Base-by-base conservation (phyloP, 1,139 yeast genomes). In the Citeromyces hawaiiensis region DNA sequence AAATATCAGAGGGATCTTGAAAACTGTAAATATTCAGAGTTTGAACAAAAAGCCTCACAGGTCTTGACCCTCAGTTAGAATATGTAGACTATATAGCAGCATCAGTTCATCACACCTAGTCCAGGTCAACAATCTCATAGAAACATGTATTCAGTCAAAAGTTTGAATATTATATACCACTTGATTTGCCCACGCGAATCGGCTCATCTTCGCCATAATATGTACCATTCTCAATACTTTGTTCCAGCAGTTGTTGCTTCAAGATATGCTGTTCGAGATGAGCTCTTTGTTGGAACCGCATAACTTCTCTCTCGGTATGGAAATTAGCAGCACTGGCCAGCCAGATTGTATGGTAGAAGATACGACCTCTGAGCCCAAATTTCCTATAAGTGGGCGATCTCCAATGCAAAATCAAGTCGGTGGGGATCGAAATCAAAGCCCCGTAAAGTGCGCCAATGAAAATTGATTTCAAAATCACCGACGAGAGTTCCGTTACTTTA, bases 281-380 rank as follows among this genome's bases (percentile, higher is more conserved):
- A 21, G 55, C 48, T 6, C 39, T 36, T 16, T 49, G 47, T 42
- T 57, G 61, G 41, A 55, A 57, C 27, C 39, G 47, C 43, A 56
- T 48, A 21, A 57, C 60, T 37, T 54, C 52, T 18, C 49, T 44
- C 44, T 58, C 61, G 1, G 62, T 50, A 17, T 50, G 47, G 39
- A 56, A 58, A 2, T 58, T 53, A 4, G 60, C 61, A 29, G 53
- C 53, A 3, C 57, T 48, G 2, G 60, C 56, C n/a, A 56, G 46
- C 54, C 57, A 52, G 11, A 57, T 54, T 1, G 62, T 58, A 40
- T 58, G 59, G 39, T 55, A 56, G 36, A 56, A 57, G 1, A 57
- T 52, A 29, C 61, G 46, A 16, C 57, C 56, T 18, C 62, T 43
- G 17, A 47, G 43, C 2, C 61, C 62, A 38, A 57, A 53, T 15